Evolutionary conservation across 2,329 filamentous ascomycete genomes (phyloP), one percentile per base, ranked within the genome.

Genomic region (Diaporthe sp.): DNA sequence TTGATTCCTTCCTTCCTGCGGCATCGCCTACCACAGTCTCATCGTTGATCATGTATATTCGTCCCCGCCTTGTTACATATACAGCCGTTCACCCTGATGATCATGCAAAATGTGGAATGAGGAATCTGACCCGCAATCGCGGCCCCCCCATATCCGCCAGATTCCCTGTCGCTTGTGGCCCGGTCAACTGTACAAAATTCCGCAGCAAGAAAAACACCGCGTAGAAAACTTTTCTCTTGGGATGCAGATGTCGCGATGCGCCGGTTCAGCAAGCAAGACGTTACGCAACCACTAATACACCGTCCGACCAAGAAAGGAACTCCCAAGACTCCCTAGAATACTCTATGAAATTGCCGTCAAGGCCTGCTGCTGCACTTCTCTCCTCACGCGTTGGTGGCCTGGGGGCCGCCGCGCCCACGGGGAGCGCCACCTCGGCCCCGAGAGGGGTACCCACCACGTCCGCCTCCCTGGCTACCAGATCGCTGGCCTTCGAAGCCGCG

Each of bases 381-480:
- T 19, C 39, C 71, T 82, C 82, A 90, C 78, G 87, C 88, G 77
- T 89, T 90, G 78, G 88, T 86, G 65, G 84, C 80, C 81, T 89
- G 88, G 66, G 75, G 83, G 76, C 86, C 89, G 77, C 93, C 92
- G 78, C 93, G 91, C 73, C 91, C 90, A 75, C 92, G 90, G 77
- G 91, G 86, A 79, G 88, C 86, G 78, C 91, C 91, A 73, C 91
- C 90, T 77, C 94, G 88, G 77, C 85, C 86, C 77, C 88, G 87
- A 71, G 79, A 88, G 73, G 93, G 92, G 85, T 93, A 96, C 81
- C 90, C 92, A 76, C 93, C 92, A 73, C 93, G 91, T 78, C 91
- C 87, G 77, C 83, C 85, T 71, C 87, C 85, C 81, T 93, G 92
- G 81, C 90, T 90, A 70, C 90, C 90, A 66, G 86, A 84, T 77